Conservation (phyloP, 2,329 filamentous ascomycete genomes). For the Corinectria fuckeliana region DNA sequence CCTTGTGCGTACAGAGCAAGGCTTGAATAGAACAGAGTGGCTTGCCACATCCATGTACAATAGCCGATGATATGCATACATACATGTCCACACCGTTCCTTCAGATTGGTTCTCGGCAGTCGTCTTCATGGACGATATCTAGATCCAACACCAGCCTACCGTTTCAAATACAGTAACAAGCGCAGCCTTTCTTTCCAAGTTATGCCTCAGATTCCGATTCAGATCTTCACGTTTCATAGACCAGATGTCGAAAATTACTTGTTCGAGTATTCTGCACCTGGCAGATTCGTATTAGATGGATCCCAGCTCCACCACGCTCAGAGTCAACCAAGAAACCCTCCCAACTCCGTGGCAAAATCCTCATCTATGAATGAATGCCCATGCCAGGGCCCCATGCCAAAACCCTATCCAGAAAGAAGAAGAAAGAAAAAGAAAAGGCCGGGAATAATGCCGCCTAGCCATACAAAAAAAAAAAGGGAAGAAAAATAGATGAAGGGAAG, state of each 20-base stretch:
- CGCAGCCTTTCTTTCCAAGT: not conserved
- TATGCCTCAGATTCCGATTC: not conserved
- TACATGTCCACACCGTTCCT: slow-evolving; percentile 7
- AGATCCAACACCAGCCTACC: not conserved
- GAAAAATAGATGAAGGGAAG: not conserved
- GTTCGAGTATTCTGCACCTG: slow-evolving; percentile 35
- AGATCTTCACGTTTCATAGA: not conserved
- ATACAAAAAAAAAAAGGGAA: not conserved
- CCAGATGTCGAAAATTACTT: not conserved
- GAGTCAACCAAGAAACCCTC: not conserved
- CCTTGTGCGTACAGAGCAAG: slow-evolving; percentile 79
- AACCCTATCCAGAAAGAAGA: slow-evolving; percentile 4
- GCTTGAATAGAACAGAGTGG: slow-evolving; percentile 36
- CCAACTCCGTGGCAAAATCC: slow-evolving; percentile 13
- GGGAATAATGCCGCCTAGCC: not conserved
- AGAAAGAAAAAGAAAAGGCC: not conserved
- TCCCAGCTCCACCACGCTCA: slow-evolving; percentile 31
- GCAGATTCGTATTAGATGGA: slow-evolving; percentile 34
- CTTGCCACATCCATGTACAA: slow-evolving; percentile 10
- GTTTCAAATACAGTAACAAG: not conserved
- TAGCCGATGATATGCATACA: slow-evolving; percentile 19
- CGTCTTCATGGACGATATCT: not conserved
- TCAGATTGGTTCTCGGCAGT: slow-evolving; percentile 33
- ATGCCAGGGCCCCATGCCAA: slow-evolving; percentile 21
- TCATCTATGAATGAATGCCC: slow-evolving; percentile 26